phyloP scores from a whole-genome alignment of 1,284 basidiomycete species.

The Trichosporon sp. region DNA sequence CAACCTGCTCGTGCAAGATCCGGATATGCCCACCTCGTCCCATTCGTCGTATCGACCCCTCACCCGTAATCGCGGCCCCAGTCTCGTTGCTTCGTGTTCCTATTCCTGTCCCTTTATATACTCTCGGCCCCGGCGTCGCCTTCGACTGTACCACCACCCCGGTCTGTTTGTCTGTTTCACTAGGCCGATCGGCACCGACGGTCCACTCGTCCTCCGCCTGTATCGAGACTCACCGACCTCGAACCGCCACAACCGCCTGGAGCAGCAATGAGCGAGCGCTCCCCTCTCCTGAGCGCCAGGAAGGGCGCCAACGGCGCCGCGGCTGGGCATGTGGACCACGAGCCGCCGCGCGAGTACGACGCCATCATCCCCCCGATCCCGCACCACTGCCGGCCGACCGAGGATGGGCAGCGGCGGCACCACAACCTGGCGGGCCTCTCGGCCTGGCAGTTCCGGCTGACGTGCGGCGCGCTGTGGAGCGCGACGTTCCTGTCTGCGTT shows the following conservation, averaged over 20 bases:
- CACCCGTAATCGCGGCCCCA: background rate
- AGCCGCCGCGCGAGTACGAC: background rate
- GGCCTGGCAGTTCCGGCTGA: conserved; percentile 30
- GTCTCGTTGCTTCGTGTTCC: background rate
- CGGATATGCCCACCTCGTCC: background rate
- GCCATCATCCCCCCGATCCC: background rate
- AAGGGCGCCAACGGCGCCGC: background rate
- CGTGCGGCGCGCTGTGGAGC: conserved; percentile 35
- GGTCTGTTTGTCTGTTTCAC: background rate
- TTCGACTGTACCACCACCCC: background rate
- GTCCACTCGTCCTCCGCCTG: background rate
- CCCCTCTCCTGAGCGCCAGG: background rate
- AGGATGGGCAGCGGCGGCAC: conserved; percentile 16
- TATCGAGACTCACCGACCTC: background rate
- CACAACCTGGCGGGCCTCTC: conserved; percentile 41
- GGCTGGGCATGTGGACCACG: background rate
- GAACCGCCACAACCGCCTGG: background rate
- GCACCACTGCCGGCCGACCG: background rate
- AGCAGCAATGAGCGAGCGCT: background rate
- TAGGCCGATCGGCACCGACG: background rate
- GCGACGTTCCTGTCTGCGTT: conserved; percentile 65
- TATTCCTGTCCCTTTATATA: background rate
- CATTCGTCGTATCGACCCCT: background rate
- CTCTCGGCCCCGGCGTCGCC: background rate
- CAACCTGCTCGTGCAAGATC: background rate